Percentiles rank a stretch among this genome's conserved stretches.
phyloP scores from a whole-genome alignment of 805 yeast genomes.

The Saccharomycopsis fermentans region DNA sequence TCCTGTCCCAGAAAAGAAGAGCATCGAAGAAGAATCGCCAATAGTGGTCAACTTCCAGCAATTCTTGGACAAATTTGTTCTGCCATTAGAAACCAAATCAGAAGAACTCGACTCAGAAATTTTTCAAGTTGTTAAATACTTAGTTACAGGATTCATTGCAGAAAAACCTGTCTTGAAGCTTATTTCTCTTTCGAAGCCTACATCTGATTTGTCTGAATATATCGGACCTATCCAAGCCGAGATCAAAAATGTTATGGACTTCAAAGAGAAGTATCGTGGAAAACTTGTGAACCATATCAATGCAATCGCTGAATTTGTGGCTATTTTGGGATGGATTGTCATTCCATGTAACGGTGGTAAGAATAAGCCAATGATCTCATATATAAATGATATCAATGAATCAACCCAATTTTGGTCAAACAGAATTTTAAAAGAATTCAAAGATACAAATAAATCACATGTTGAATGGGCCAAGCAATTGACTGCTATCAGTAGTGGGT shows the following conservation, averaged over 20 bases:
- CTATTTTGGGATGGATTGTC: conserved; percentile 86
- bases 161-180: conserved; percentile 52
- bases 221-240: conserved; percentile 56
- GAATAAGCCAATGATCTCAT: conserved; percentile 33
- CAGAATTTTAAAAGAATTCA: conserved; percentile 76
- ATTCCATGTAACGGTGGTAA: conserved; percentile 46
- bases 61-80: conserved; percentile 41
- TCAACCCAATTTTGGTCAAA: conserved; percentile 92
- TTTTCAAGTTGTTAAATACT: conserved; percentile 41
- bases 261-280: conserved; percentile 68
- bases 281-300: conserved; percentile 61
- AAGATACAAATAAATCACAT: conserved; percentile 56
- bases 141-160: conserved; percentile 44
- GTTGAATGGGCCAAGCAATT: conserved; percentile 75
- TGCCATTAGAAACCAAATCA: conserved; percentile 50
- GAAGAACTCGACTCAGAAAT: conserved; percentile 45
- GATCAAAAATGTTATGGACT: conserved; percentile 44
- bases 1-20: conserved; percentile 13
- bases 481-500: conserved; percentile 52
- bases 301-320: conserved; percentile 80
- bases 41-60: conserved; percentile 43
- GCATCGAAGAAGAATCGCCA: conserved; percentile 26
- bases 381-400: conserved; percentile 76
- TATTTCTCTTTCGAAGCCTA: conserved; percentile 53
- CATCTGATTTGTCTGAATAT: conserved; percentile 40